Evolutionary conservation across 192 early-diverging fungal genomes (phyloP).

Genomic region (Coemansia sp.): DNA sequence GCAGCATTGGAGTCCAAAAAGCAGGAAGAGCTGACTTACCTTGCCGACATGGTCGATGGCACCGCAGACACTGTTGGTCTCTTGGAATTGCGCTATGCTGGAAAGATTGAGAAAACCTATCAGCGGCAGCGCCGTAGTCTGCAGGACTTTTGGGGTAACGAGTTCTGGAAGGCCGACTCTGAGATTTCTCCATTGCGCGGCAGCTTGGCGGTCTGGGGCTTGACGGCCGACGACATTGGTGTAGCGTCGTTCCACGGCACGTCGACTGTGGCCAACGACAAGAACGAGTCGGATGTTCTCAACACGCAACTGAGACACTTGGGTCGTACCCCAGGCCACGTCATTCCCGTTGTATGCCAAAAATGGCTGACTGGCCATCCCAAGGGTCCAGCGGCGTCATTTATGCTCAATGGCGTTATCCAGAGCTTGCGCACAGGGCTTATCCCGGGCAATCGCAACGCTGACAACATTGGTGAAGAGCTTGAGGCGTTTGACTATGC

Average conservation of each 20-base stretch:
- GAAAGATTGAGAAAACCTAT: background rate
- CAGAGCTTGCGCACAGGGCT: conserved; percentile 78
- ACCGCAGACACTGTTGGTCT: too few relatives aligned
- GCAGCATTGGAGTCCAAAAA: background rate
- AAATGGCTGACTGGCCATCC: conserved; percentile 89
- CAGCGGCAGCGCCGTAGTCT: conserved; percentile 55
- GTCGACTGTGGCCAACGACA: conserved; percentile 87
- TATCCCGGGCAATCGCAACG: conserved; percentile 86
- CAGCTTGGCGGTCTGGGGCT: conserved; percentile 75
- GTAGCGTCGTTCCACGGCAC: conserved; percentile 92
- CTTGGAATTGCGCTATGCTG: too few relatives aligned
- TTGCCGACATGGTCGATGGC: background rate
- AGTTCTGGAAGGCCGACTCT: conserved; percentile 74
- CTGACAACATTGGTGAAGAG: conserved; percentile 38
- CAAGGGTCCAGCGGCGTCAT: conserved; percentile 86
- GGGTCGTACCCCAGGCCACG: conserved; percentile 77
- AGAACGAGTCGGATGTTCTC: conserved; percentile 83
- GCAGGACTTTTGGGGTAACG: conserved; percentile 69
- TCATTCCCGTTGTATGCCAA: conserved; percentile 73
- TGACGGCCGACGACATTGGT: conserved; percentile 84
- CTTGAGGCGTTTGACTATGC: conserved; percentile 76
- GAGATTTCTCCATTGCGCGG: conserved; percentile 79
- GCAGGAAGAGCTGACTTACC: too few relatives aligned
- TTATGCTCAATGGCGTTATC: conserved; percentile 88
- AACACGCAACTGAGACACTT: conserved; percentile 58